Evolutionary conservation across 2,329 filamentous ascomycete genomes (phyloP).

Genomic region (Catunica adiposa): DNA sequence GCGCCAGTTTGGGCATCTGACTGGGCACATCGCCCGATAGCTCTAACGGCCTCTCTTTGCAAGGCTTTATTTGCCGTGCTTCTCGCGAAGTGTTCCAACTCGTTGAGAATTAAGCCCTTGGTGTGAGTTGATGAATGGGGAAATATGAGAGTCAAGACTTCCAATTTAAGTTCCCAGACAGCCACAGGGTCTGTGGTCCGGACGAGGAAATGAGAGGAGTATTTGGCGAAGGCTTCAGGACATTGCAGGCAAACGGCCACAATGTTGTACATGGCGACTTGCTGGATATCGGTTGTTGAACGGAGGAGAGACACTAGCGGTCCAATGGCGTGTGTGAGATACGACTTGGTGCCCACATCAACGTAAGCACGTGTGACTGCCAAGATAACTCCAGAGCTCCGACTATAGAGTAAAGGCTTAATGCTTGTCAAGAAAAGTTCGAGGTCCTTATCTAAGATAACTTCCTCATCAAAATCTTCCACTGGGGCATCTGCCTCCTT

Average conservation of each 20-base stretch:
- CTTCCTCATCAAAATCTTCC: constrained; percentile 36
- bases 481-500: constrained; percentile 24
- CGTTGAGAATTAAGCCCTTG: constrained; percentile 76
- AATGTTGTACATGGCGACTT: constrained; percentile 84
- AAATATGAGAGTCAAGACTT: constrained; percentile 80
- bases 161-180: constrained; percentile 83
- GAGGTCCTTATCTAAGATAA: constrained; percentile 65
- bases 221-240: constrained; percentile 70
- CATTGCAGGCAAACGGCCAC: constrained; percentile 71
- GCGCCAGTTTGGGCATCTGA: constrained; percentile 52
- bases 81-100: constrained; percentile 83
- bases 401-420: constrained; percentile 72
- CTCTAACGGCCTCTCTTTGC: constrained; percentile 76
- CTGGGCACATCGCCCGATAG: constrained; percentile 86
- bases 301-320: constrained; percentile 75
- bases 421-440: constrained; percentile 65
- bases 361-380: constrained; percentile 74
- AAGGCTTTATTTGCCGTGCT: constrained; percentile 51
- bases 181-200: constrained; percentile 60
- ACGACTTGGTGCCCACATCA: constrained; percentile 63
- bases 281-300: constrained; percentile 70
- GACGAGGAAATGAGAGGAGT: constrained; percentile 79
- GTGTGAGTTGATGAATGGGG: constrained; percentile 58
- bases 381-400: constrained; percentile 83
- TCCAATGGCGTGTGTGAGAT: constrained; percentile 60